These are phyloP conservation scores for Bimuria novae-zelandiae DNA, from an alignment of 2,329 filamentous ascomycete species.

Conservation along the genomic window DNA sequence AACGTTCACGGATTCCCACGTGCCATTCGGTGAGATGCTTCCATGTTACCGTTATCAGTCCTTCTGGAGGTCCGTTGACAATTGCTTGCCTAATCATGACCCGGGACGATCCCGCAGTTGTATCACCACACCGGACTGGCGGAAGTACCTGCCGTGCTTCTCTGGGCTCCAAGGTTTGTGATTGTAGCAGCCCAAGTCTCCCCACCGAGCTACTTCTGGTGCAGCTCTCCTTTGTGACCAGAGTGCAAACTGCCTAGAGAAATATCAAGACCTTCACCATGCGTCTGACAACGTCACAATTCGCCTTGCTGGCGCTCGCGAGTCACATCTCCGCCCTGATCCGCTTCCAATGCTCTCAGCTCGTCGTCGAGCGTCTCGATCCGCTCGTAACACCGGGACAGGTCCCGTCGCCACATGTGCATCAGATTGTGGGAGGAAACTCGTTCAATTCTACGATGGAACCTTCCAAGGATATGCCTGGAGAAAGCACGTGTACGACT, in stretches of 20 bases:
- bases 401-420: slow-evolving; percentile 28
- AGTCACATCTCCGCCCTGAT: slow-evolving; percentile 14
- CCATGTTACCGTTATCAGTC: background rate
- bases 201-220: background rate
- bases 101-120: background rate
- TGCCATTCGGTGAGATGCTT: background rate
- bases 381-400: slow-evolving; percentile 28
- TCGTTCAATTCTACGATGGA: slow-evolving; percentile 27
- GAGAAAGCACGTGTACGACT: slow-evolving; percentile 25
- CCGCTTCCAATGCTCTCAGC: slow-evolving; percentile 34
- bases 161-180: background rate
- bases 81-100: background rate
- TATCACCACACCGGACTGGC: background rate
- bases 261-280: background rate
- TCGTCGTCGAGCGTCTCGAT: slow-evolving; percentile 31
- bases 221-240: background rate
- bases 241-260: background rate
- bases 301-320: slow-evolving; percentile 11
- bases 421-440: slow-evolving; percentile 25
- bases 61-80: background rate
- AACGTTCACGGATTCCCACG: background rate
- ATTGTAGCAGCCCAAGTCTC: background rate
- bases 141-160: background rate
- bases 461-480: slow-evolving; percentile 20
- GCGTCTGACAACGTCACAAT: slow-evolving; percentile 6